These are phyloP conservation scores for Kregervanrija pseudodelftensis DNA, from an alignment of 805 yeast species.

Conservation along the genomic window DNA sequence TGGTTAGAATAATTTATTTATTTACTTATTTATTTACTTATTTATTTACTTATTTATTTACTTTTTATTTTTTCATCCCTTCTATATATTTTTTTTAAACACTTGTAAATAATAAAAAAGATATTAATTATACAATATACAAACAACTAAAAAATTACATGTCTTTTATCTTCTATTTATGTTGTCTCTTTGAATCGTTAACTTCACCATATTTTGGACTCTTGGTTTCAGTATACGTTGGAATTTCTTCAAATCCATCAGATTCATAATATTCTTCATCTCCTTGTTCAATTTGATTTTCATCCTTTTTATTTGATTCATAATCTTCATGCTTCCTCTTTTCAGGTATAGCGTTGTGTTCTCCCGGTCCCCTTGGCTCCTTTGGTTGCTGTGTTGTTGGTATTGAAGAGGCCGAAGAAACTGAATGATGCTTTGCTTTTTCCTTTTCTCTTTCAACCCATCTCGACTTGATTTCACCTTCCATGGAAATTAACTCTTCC, in stretches of 20 bases:
- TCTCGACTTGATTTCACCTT: conserved; percentile 45
- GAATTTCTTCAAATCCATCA: conserved; percentile 32
- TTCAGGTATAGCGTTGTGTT: neutral
- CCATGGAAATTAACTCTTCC: conserved; percentile 60
- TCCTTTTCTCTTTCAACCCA: conserved; percentile 55
- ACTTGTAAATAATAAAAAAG: neutral
- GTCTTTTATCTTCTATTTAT: too few species aligned
- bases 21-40: too few species aligned
- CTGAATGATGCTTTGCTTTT: conserved; percentile 19
- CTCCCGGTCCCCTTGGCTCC: too few species aligned
- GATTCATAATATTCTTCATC: conserved; percentile 27
- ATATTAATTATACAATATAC: neutral
- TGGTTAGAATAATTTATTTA: neutral
- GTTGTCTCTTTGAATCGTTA: conserved; percentile 2
- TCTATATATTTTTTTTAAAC: neutral
- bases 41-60: too few species aligned
- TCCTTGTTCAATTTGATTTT: conserved; percentile 1
- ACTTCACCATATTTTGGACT: conserved; percentile 25
- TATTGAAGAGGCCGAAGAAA: conserved; percentile 13
- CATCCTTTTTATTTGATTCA: conserved; percentile 2
- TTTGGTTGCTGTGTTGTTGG: conserved; percentile 3
- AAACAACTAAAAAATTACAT: neutral
- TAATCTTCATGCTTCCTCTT: conserved; percentile 4
- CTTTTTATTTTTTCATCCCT: neutral
- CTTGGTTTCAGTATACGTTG: conserved; percentile 17